Base-by-base conservation (phyloP, 108 stramenopile genomes). In the Mediolabrus comicus region DNA sequence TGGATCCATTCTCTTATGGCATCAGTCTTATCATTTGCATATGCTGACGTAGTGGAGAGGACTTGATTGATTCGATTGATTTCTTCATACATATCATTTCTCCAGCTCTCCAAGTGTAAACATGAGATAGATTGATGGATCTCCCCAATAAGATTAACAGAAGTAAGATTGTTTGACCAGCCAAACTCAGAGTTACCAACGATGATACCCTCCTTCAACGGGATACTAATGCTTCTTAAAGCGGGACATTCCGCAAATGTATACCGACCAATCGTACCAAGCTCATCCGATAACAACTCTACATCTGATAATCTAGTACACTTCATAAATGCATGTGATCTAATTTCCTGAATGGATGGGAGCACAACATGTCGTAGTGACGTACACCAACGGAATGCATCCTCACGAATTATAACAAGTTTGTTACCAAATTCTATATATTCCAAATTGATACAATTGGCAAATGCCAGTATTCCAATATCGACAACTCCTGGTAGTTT, bases 261-360 rank as follows among this genome's bases (percentile, higher is more conserved):
- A 24, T 49, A 49, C 9, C 46, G 3, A 9, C 46, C 46, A 9
- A 49, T 49, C 8, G 16, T 24, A 22, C 22, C 46, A 17, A 49
- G 46, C 22, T 17, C 7, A 22, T 49, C 19, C 1, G 46, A 49
- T n/a, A n/a, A n/a, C 22, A 49, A 22, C 46, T 49, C 46, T 24
- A 22, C 46, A 49, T 49, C 46, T 17, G 22, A 6, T 22, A 49
- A 22, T n/a, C 46, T 17, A 0, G 46, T 49, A 24, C 46, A 49
- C 46, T 49, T 49, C 46, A 49, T 49, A 22, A 49, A 49, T 24
- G 46, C 46, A 49, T 49, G 46, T 22, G 46, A 49, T 49, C 46
- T 17, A 49, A 49, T 22, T 1, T 22, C 5, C 22, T 49, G 19
- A 9, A 49, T 49, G 22, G 46, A 49, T 24, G 46, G 46, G 46